Conservation (phyloP, 169 alveolate species). For the Sarcocystis neurona region DNA sequence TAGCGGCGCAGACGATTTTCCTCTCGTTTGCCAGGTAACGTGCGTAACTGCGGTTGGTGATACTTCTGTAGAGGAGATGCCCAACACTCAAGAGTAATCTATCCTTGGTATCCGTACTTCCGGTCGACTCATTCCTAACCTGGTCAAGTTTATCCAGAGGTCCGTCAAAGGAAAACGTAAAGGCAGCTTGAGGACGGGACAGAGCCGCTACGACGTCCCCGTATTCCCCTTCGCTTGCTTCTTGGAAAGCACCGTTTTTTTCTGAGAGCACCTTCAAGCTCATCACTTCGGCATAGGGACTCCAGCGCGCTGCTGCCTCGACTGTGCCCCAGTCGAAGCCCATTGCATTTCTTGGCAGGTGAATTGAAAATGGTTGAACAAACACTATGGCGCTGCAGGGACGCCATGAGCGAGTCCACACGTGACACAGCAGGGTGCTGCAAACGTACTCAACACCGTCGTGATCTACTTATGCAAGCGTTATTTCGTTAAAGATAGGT, state of each 20-base stretch:
- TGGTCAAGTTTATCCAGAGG: background rate
- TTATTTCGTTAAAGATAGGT: too few relatives aligned
- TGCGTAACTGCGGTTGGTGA: too few relatives aligned
- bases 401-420: too few relatives aligned
- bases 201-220: conserved; percentile 32
- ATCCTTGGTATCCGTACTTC: background rate
- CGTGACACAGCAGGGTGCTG: too few relatives aligned
- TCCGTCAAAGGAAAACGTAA: conserved; percentile 2
- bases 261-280: background rate
- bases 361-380: conserved; percentile 7
- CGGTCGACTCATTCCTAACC: background rate
- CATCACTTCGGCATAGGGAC: conserved; percentile 17
- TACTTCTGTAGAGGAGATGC: too few relatives aligned
- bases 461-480: too few relatives aligned
- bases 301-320: conserved; percentile 28
- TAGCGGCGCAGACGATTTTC: too few relatives aligned
- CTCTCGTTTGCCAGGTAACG: too few relatives aligned
- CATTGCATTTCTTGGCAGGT: background rate
- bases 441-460: too few relatives aligned
- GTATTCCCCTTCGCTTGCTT: background rate
- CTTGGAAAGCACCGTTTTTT: too few relatives aligned
- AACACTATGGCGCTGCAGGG: conserved; percentile 2
- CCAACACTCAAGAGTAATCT: too few relatives aligned
- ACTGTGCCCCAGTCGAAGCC: conserved; percentile 18
- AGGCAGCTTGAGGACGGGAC: conserved; percentile 1